These are phyloP conservation scores for Termitomyces bulborhizus DNA, from an alignment of 768 basidiomycete species.

Conservation along the genomic window DNA sequence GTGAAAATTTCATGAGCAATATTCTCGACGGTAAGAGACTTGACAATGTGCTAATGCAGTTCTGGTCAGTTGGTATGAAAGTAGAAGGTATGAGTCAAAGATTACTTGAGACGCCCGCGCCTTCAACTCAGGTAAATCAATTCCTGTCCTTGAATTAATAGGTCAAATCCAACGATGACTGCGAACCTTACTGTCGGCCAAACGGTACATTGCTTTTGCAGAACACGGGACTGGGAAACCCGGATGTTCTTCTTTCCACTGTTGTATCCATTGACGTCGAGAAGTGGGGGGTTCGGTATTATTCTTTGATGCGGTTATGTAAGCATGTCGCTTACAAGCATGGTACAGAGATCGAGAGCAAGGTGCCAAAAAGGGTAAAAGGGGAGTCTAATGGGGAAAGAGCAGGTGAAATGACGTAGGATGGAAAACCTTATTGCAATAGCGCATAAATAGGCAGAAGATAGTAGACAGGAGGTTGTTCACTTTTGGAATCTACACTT, in stretches of 20 bases:
- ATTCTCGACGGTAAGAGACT: constrained; percentile 70
- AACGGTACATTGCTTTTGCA: constrained; percentile 75
- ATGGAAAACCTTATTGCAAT: too few species aligned
- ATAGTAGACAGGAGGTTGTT: too few species aligned
- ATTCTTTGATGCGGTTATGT: constrained; percentile 15
- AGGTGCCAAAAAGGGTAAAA: too few species aligned
- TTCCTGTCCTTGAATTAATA: background rate
- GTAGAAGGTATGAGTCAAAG: too few species aligned
- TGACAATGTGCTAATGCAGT: constrained; percentile 60
- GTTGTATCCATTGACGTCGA: constrained; percentile 63
- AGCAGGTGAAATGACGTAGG: too few species aligned
- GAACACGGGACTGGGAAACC: constrained; percentile 66
- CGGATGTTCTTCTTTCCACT: constrained; percentile 59
- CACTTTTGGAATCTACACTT: too few species aligned
- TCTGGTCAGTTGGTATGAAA: background rate
- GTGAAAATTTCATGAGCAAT: constrained; percentile 85
- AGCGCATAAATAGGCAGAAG: too few species aligned
- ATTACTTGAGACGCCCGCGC: too few species aligned
- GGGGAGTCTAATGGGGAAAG: too few species aligned
- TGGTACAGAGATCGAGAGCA: too few species aligned
- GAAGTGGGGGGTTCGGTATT: constrained; percentile 19
- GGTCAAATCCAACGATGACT: background rate
- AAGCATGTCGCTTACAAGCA: too few species aligned
- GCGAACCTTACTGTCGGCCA: constrained; percentile 69
- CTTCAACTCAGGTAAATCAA: too few species aligned